Evolutionary conservation across 805 yeast species (phyloP).

Genomic region (Candida verbasci): DNA sequence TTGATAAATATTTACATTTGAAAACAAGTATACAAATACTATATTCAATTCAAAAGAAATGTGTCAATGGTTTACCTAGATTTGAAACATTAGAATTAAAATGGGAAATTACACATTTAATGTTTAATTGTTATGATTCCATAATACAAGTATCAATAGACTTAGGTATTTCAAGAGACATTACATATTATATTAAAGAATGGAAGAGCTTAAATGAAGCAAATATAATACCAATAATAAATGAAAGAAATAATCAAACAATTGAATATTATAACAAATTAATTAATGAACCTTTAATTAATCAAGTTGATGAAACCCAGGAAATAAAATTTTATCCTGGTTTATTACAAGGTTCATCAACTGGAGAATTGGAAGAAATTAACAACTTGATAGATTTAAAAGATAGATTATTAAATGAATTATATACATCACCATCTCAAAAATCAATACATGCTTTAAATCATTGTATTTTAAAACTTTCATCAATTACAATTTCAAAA

Average conservation of each 20-base stretch:
- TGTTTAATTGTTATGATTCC: conserved; percentile 35
- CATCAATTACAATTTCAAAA: conserved; percentile 18
- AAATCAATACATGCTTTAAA: conserved; percentile 12
- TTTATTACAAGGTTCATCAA: not conserved
- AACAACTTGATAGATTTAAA: conserved; percentile 15
- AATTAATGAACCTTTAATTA: not conserved
- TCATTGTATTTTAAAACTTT: conserved; percentile 15
- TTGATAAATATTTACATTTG: conserved; percentile 32
- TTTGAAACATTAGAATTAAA: conserved; percentile 22
- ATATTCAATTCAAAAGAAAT: conserved; percentile 48
- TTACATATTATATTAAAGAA: conserved; percentile 52
- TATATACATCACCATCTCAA: conserved; percentile 6
- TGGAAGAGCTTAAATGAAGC: conserved; percentile 33
- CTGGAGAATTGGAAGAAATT: conserved; percentile 8
- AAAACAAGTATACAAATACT: conserved; percentile 50
- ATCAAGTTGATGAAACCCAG: not conserved
- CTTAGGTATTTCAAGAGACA: conserved; percentile 57
- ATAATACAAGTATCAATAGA: conserved; percentile 39
- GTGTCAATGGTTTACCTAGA: conserved; percentile 10
- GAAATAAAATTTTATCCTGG: conserved; percentile 1
- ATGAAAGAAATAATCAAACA: conserved; percentile 10
- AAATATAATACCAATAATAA: conserved; percentile 16
- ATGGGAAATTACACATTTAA: conserved; percentile 29
- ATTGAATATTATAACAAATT: conserved; percentile 2
- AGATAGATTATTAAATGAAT: conserved; percentile 9